These are phyloP conservation scores for Ceratobasidium sp. DNA, from an alignment of 1,284 basidiomycete genomes.

Conservation along the genomic window DNA sequence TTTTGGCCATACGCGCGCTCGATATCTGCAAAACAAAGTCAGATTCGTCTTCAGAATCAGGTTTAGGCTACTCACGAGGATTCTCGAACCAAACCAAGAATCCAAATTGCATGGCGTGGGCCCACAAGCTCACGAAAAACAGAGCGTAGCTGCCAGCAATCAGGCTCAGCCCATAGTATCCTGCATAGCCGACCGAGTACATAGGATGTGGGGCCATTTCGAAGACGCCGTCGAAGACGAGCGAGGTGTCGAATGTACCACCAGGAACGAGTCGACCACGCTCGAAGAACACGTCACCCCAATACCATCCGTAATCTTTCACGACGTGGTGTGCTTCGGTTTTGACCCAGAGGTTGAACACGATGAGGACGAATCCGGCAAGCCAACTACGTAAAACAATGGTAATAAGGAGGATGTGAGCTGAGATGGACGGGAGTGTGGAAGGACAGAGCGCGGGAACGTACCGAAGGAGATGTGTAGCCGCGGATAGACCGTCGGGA, in stretches of 20 bases:
- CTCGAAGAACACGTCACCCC: slow-evolving; percentile 99
- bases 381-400: too few species aligned
- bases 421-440: too few species aligned
- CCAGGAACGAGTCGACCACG: slow-evolving; percentile 64
- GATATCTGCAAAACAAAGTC: slow-evolving; percentile 73
- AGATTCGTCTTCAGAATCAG: not conserved
- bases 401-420: not conserved
- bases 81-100: slow-evolving; percentile 98
- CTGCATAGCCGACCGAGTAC: slow-evolving; percentile 96
- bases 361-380: slow-evolving; percentile 86
- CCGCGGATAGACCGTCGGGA: slow-evolving; percentile 79
- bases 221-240: slow-evolving; percentile 98
- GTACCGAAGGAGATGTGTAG: slow-evolving; percentile 83
- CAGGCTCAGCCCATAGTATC: slow-evolving; percentile 95
- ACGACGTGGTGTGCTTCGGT: slow-evolving; percentile 97
- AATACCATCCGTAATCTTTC: slow-evolving; percentile 95
- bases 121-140: slow-evolving; percentile 91
- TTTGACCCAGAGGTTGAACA: slow-evolving; percentile 99
- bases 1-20: slow-evolving; percentile 91
- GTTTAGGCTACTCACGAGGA: slow-evolving; percentile 77
- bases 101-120: slow-evolving; percentile 94
- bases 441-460: slow-evolving; percentile 50
- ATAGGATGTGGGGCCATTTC: slow-evolving; percentile 93
- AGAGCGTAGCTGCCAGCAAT: slow-evolving; percentile 92
- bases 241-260: slow-evolving; percentile 65